Evolutionary conservation across 2,329 filamentous ascomycete species (phyloP), one percentile per base, ranked within the genome.

Genomic region (Phialophora tarda): DNA sequence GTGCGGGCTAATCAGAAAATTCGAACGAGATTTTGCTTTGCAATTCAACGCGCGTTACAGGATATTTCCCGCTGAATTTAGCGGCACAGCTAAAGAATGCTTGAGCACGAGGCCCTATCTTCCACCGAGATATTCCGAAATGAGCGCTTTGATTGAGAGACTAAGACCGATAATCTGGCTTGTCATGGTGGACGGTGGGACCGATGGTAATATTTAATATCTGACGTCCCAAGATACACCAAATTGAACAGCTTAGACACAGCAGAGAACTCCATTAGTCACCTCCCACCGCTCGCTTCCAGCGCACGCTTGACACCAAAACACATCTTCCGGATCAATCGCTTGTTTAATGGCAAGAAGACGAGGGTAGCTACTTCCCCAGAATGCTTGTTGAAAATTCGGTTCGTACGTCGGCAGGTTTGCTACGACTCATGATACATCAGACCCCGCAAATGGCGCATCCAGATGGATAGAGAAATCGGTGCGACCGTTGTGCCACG

Each of bases 311-410:
- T 64, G 69, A 48, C 66, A 69, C 62, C 70, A 32, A 32, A 75
- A 76, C n/a, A 68, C 41, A 38, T 56, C 66, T 7, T 47, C 28
- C 0, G 73, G 74, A 60, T 77, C 75, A 65, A 69, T 74, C 41
- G 69, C 69, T 61, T 74, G 66, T 70, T 76, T 76, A 21, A 76
- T 71, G 0, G 50, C 44, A 24, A 74, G 72, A 41, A 78, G 48
- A 8, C 67, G 68, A 6, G 63, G 65, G 62, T 77, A 75, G 32
- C 75, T 75, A 1, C 67, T 48, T 5, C 78, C 80, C 75, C 76
- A 81, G 69, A 80, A 82, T 10, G 26, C 26, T 26, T 26, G 26
- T 63, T 80, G 75, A 68, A 77, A 80, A 23, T 75, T 66, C 2
- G 78, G 75, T 69, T 81, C 77, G n/a, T 47, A 47, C n/a, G 12